Evolutionary conservation across 306 rosid genomes (phyloP), one percentile per base, ranked within the genome.

Genomic region (Ochetophila trinervis): DNA sequence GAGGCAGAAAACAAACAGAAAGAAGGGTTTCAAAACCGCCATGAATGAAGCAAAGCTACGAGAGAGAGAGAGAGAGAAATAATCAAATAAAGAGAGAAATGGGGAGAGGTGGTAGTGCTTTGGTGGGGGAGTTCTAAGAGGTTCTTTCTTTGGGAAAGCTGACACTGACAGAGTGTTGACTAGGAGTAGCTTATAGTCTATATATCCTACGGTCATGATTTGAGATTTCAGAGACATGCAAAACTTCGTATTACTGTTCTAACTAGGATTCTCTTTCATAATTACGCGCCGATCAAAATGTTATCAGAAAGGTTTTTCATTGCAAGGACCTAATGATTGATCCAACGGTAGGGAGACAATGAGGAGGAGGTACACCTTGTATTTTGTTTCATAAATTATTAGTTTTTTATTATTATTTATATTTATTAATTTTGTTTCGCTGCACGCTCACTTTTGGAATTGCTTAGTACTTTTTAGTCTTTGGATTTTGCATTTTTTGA

Each of bases 121-220:
- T 50, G 74, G 80, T 47, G 79, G 58, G 62, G 72, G 60, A 73
- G 73, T 73, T 64, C 76, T 65, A 76, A 76, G 82, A 60, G 66
- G 79, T 60, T 57, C 80, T 58, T 44, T 57, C 74, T 73, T 64
- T 35, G 75, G 82, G 66, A 87, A 88, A 82, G 90, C 86, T 83
- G 92, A 87, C 87, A n/a, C 86, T 83, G 92, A 85, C 80, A 80
- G 62, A 58, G 78, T 67, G 86, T 87, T 86, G 91, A 90, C 95
- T 69, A 64, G 17, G 66, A 73, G 76, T 4, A 24, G 62, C 67
- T 68, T 20, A 49, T 40, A 62, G 71, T 78, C 56, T 8, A 36
- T 45, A 20, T n/a, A 55, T 70, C 65, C n/a, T n/a, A 87, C 74
- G 84, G 91, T 16, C 51, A 24, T 40, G 84, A 82, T 82, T 79